Base-by-base conservation (phyloP, 164 flowering plant genomes). In the Vitis cinerea region DNA sequence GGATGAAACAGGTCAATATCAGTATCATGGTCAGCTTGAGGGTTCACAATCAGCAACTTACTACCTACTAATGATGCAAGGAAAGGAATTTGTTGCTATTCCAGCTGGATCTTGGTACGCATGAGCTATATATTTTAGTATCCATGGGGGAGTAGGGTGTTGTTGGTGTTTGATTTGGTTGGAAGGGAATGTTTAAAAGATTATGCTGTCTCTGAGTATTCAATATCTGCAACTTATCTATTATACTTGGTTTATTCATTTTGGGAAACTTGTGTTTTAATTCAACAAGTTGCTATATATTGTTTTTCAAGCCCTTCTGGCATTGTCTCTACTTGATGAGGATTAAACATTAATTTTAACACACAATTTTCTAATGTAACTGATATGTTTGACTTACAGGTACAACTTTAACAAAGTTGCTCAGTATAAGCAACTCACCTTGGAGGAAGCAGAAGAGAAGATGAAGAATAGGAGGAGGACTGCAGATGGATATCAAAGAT, bases 391-490 rank as follows among this genome's bases (percentile, higher is more conserved):
- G 63, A 44, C 29, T 67, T 65, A 55, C 68, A 94, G 98, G 96
- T 95, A 87, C 76, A 93, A 95, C 73, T 95, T 95, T 52, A 91
- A 89, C 81, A 95, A 93, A 77, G 97, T 93, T 68, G 98, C 99
- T 62, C 99, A 95, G 59, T 95, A 95, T 72, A 93, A 90, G 83
- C 98, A 95, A 86, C 97, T 95, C 66, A 95, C 99, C 4, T 74
- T 95, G 81, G 99, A 93, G 76, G 99, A 95, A 85, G 99, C 99
- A 59, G 99, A 95, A 81, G 99, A 93, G 80, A 93, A 91, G 82
- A 93, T 95, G 90, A 95, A 83, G 75, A 93, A 90, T 57, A 84
- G 97, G 80, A 87, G 88, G 75, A 95, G 83, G 77, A 89, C 90
- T 61, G 94, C 97, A 1, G 95, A 90, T 81, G 99, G 99, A n/a